A percentile compares a stretch with the other conserved stretches of the same genome.
Conservation (phyloP, 2,329 filamentous ascomycete genomes). For the Fusarium xylarioides region DNA sequence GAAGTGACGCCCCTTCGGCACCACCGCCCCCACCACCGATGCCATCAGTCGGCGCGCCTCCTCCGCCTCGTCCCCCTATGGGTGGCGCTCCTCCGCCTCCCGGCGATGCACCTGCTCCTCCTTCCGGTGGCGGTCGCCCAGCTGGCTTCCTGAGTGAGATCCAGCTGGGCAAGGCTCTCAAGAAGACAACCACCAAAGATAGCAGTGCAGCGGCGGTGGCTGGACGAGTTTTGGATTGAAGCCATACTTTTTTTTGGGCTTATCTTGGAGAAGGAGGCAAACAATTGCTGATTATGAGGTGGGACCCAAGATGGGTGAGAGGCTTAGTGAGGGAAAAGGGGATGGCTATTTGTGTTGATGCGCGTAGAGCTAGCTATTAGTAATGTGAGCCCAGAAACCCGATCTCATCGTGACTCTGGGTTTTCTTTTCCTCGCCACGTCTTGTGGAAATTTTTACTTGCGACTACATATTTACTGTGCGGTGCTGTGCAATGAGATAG, state of each 20-base stretch:
- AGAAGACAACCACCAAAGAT: conserved; percentile 91
- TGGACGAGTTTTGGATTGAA: conserved; percentile 74
- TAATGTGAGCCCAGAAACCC: conserved; percentile 26
- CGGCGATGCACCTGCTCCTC: conserved; percentile 53
- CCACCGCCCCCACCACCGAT: conserved; percentile 56
- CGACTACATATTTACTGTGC: background rate
- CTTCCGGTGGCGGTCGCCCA: conserved; percentile 61
- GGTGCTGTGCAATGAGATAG: background rate
- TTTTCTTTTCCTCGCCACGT: conserved; percentile 14
- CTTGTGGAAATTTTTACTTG: conserved; percentile 13
- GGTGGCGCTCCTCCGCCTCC: conserved; percentile 49
- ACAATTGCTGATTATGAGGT: conserved; percentile 2
- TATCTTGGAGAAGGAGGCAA: background rate
- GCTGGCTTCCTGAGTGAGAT: conserved; percentile 82
- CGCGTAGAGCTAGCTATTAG: conserved; percentile 15
- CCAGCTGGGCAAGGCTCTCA: conserved; percentile 78
- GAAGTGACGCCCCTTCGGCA: conserved; percentile 48
- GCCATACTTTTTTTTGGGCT: conserved; percentile 8
- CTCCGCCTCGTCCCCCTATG: conserved; percentile 54
- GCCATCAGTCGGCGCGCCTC: conserved; percentile 50
- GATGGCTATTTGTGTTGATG: conserved; percentile 6
- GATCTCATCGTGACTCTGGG: conserved; percentile 8
- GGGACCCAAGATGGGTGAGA: conserved; percentile 9
- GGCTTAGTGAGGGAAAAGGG: conserved; percentile 1
- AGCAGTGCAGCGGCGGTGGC: conserved; percentile 76